These are phyloP conservation scores for Phanerodontia chrysosporium DNA, from an alignment of 768 basidiomycete species.

Conservation along the genomic window DNA sequence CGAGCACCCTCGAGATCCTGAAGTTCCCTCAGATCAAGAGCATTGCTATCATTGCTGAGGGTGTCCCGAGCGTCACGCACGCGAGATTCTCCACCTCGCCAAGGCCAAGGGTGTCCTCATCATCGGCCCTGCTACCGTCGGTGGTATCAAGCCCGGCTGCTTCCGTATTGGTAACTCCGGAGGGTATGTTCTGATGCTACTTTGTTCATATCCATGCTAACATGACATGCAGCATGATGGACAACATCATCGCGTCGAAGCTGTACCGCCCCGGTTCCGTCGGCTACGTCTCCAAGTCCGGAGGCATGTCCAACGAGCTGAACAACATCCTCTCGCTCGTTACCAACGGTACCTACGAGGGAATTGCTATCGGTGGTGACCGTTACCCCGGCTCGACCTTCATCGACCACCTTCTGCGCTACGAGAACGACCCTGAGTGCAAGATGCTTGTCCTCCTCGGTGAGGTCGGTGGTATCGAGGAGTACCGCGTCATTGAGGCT, in stretches of 20 bases:
- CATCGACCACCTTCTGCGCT: conserved; percentile 97
- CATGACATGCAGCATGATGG: conserved; percentile 78
- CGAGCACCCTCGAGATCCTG: conserved; percentile 89
- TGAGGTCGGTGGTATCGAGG: conserved; percentile 98
- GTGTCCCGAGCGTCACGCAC: conserved; percentile 98
- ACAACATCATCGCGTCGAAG: conserved; percentile 98
- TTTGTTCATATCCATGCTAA: conserved; percentile 6
- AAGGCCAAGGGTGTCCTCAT: conserved; percentile 84
- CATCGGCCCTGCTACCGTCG: conserved; percentile 95
- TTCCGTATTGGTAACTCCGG: conserved; percentile 99
- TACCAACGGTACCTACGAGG: conserved; percentile 99
- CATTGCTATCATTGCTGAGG: conserved; percentile 95
- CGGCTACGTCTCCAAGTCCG: conserved; percentile 99
- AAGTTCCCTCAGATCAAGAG: conserved; percentile 62
- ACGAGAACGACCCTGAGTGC: conserved; percentile 95
- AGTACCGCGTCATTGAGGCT: conserved; percentile 98
- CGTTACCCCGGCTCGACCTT: conserved; percentile 98
- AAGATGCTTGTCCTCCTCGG: conserved; percentile 99
- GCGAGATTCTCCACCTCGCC: conserved; percentile 91
- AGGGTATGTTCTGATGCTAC: conserved; percentile 50
- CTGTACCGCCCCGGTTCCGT: conserved; percentile 97
- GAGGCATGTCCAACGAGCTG: conserved; percentile 99
- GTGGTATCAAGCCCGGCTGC: conserved; percentile 99
- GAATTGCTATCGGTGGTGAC: conserved; percentile 99
- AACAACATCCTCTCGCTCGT: conserved; percentile 98